These are phyloP conservation scores for Solanum tarapatanum DNA, from an alignment of 257 asterid species.

Conservation along the genomic window DNA sequence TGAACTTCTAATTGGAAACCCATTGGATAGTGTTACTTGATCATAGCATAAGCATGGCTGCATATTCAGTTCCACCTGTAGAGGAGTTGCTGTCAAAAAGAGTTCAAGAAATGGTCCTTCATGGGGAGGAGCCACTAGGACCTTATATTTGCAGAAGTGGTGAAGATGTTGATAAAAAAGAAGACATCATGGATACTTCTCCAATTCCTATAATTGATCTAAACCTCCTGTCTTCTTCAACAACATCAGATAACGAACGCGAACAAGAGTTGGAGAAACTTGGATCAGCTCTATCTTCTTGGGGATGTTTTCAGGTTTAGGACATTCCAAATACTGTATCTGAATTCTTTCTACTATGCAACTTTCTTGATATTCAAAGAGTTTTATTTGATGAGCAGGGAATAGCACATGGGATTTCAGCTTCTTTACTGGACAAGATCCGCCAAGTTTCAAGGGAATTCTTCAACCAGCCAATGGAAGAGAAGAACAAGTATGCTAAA, in stretches of 20 bases:
- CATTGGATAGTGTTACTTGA: neutral
- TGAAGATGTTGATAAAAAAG: neutral
- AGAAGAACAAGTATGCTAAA: constrained; percentile 41
- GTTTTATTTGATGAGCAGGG: constrained; percentile 16
- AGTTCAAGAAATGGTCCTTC: constrained; percentile 45
- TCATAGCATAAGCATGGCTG: constrained; percentile 6
- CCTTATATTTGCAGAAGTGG: constrained; percentile 29
- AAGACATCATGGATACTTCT: neutral
- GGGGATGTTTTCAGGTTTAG: constrained; percentile 56
- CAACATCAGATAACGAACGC: neutral
- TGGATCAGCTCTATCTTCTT: constrained; percentile 24
- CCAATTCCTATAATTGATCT: constrained; percentile 30
- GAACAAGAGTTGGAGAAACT: constrained; percentile 26
- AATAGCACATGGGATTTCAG: constrained; percentile 39
- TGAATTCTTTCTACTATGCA: neutral
- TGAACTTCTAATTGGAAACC: neutral
- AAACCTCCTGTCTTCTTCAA: constrained; percentile 1
- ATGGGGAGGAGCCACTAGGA: constrained; percentile 37
- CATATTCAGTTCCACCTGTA: constrained; percentile 9
- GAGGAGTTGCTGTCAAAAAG: constrained; percentile 36
- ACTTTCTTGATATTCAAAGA: neutral
- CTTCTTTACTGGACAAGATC: constrained; percentile 20
- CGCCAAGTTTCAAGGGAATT: constrained; percentile 28
- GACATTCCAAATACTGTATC: neutral
- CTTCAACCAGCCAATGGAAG: constrained; percentile 40